Evolutionary conservation across 2,329 filamentous ascomycete genomes (phyloP).

Genomic region (Neonectria punicea): DNA sequence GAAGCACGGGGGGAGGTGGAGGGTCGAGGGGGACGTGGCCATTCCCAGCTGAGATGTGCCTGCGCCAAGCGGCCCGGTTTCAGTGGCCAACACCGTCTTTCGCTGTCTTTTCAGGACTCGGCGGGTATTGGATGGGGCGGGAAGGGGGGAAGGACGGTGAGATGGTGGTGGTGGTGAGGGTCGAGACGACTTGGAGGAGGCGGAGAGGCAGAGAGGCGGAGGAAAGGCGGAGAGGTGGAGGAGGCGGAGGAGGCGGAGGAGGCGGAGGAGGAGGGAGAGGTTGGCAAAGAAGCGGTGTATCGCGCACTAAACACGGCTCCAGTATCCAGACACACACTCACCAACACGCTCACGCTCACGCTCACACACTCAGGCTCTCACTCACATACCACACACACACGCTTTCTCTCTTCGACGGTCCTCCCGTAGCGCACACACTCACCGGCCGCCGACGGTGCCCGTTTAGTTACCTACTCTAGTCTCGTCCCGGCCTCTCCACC

Average conservation of each 20-base stretch:
- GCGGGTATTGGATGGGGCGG: conserved; percentile 2
- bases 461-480: neutral
- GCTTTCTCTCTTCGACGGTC: neutral
- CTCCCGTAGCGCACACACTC: conserved; percentile 1
- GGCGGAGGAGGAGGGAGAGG: conserved; percentile 5
- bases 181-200: neutral
- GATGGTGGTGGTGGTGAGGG: conserved; percentile 12
- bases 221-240: neutral
- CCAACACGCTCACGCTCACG: neutral
- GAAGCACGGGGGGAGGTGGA: conserved; percentile 14
- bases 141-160: neutral
- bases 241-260: neutral
- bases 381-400: neutral
- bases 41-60: conserved; percentile 31
- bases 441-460: neutral
- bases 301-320: conserved; percentile 8
- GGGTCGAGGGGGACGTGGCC: conserved; percentile 19
- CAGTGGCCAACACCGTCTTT: conserved; percentile 26
- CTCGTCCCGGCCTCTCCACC: neutral
- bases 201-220: neutral
- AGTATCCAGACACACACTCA: neutral
- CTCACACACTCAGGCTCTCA: neutral
- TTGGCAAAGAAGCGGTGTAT: conserved; percentile 26
- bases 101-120: neutral
- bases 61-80: conserved; percentile 25